Base-by-base conservation (phyloP, 2,329 filamentous ascomycete genomes). In the Aplosporella prunicola region DNA sequence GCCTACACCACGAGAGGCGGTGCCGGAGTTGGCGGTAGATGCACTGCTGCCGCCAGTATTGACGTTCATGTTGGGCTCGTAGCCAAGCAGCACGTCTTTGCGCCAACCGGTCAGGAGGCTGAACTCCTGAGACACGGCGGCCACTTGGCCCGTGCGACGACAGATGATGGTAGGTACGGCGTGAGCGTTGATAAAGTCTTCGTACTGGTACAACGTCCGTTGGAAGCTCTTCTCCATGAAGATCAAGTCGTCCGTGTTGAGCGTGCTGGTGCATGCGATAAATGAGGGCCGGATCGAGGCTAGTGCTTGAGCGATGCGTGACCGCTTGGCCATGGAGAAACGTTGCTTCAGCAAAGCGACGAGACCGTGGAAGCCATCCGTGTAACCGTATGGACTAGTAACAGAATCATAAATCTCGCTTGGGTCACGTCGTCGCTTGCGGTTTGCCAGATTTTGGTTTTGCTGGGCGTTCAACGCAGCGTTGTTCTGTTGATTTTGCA, bases 151-250 rank as follows among this genome's bases (percentile, higher is more conserved):
- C 0, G 88, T 94, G 32, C 91, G 78, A 32, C 91, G 78, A 53
- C 86, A 93, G 17, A 96, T 85, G 41, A 98, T 78, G 1, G 88
- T 93, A 0, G 91, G 91, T 4, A 87, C 93, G 25, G 86, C 86
- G 43, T 82, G 86, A 45, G 86, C 79, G 40, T 84, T 78, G 66
- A 95, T 82, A 47, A 93, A 82, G 46, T 93, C 86, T 55, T 96
- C 86, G 51, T 93, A 93, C 56, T 94, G 87, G 53, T 87, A 86
- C 9, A 96, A 69, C 0, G 86, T 93, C 24, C 91, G 77, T 60
- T 98, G 91, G 55, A 96, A 86, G 52, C 84, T 93, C 62, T 93
- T 93, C 59, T 98, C 91, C 82, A 94, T 94, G 58, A 96, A 95
- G 15, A 98, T 79, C 18, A 96, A 68, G 58, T 98, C 91, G 51